Percentiles rank a stretch among this genome's conserved stretches.
Conservation (phyloP, 352 stramenopile species). For the Phytopythium litorale region DNA sequence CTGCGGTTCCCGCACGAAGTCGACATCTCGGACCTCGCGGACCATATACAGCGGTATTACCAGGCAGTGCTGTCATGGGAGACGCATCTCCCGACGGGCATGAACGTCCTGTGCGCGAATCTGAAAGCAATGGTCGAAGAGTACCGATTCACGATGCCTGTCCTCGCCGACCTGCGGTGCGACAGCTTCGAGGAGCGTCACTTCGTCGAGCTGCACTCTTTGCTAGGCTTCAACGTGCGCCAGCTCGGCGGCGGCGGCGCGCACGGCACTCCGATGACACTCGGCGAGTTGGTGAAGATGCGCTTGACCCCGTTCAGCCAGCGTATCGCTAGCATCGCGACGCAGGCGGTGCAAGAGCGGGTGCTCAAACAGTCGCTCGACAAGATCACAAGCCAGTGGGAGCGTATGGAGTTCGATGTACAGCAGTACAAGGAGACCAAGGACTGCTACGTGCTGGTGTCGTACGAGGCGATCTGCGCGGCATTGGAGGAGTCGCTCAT, state of each 20-base stretch:
- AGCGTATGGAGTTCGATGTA: slow-evolving; percentile 84
- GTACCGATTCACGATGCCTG: slow-evolving; percentile 80
- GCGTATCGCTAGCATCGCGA: slow-evolving; percentile 83
- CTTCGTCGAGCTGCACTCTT: slow-evolving; percentile 38
- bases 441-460: slow-evolving; percentile 81
- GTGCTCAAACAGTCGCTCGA: slow-evolving; percentile 87
- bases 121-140: slow-evolving; percentile 78
- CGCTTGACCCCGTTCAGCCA: slow-evolving; percentile 62
- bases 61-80: slow-evolving; percentile 46
- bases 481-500: slow-evolving; percentile 89
- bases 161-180: slow-evolving; percentile 57
- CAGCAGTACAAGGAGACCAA: slow-evolving; percentile 89
- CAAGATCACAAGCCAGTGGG: slow-evolving; percentile 84
- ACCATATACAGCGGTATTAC: slow-evolving; percentile 63
- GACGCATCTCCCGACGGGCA: slow-evolving; percentile 41
- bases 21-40: slow-evolving; percentile 62
- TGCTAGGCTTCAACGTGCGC: slow-evolving; percentile 81
- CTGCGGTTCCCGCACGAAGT: slow-evolving; percentile 59
- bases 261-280: slow-evolving; percentile 38
- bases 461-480: slow-evolving; percentile 74
- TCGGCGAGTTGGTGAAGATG: slow-evolving; percentile 82
- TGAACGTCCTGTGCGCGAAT: slow-evolving; percentile 37
- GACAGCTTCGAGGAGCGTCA: slow-evolving; percentile 64
- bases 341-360: slow-evolving; percentile 82
- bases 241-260: slow-evolving; percentile 13